phyloP scores from a whole-genome alignment of 768 basidiomycete genomes.

The Clitopilus hobsonii region DNA sequence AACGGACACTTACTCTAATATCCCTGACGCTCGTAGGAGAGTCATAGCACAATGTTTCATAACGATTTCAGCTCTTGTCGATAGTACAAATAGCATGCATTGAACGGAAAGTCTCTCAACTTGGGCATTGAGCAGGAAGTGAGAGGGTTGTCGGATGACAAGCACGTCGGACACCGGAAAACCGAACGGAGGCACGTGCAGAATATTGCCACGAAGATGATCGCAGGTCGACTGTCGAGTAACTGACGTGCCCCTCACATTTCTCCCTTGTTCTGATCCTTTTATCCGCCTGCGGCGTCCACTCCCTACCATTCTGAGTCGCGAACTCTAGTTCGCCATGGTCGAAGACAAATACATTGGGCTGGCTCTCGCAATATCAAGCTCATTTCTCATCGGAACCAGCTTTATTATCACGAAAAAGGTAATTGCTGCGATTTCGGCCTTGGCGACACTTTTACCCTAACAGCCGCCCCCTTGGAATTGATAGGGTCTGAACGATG shows the following conservation, averaged over 20 bases:
- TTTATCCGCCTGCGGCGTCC: slow-evolving; percentile 11
- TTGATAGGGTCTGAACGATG: slow-evolving; percentile 84
- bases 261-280: slow-evolving; percentile 1
- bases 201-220: slow-evolving; percentile 15
- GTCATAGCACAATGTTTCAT: not conserved
- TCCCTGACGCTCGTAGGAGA: slow-evolving; percentile 1
- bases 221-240: not conserved
- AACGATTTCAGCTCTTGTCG: not conserved
- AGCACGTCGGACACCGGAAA: slow-evolving; percentile 3
- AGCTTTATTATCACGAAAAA: slow-evolving; percentile 99
- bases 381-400: slow-evolving; percentile 85
- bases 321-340: slow-evolving; percentile 32
- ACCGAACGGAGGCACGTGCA: slow-evolving; percentile 15
- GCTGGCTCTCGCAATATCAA: slow-evolving; percentile 79
- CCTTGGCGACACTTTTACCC: not conserved
- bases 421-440: slow-evolving; percentile 37
- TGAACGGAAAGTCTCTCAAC: too few species aligned
- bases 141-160: not conserved
- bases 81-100: not conserved
- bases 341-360: slow-evolving; percentile 96
- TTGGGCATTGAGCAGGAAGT: too few species aligned
- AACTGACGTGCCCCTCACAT: not conserved
- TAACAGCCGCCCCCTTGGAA: slow-evolving; percentile 7
- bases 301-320: slow-evolving; percentile 5
- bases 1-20: not conserved